Evolutionary conservation across 2,329 filamentous ascomycete genomes (phyloP).

Genomic region (Penicillium sp.): DNA sequence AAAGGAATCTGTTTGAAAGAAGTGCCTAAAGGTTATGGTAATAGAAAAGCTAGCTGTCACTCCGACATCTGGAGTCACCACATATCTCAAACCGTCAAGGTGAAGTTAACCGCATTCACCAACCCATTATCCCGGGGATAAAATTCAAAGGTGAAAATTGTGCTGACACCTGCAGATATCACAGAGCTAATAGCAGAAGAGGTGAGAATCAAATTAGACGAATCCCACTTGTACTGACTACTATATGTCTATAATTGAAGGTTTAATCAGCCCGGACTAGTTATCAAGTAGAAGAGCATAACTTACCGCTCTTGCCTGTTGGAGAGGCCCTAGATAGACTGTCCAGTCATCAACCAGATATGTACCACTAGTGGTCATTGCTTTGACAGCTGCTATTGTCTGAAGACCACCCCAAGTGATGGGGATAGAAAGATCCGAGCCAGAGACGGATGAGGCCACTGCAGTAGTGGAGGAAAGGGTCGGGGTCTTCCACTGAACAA

Average conservation of each 20-base stretch:
- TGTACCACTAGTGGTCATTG: constrained; percentile 52
- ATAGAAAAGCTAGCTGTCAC: no score
- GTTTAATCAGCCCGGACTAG: not conserved
- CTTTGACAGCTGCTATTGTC: constrained; percentile 57
- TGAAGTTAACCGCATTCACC: constrained; percentile 56
- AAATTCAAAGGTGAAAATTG: constrained; percentile 60
- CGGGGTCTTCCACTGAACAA: constrained; percentile 60
- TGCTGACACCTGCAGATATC: constrained; percentile 48
- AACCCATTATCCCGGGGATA: constrained; percentile 52
- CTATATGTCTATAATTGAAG: constrained; percentile 47
- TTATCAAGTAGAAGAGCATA: not conserved
- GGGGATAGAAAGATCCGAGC: constrained; percentile 53
- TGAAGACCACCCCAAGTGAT: constrained; percentile 57
- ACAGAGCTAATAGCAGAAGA: constrained; percentile 52
- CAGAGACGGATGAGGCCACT: constrained; percentile 37
- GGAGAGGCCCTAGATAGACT: constrained; percentile 55
- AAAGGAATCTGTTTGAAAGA: no score
- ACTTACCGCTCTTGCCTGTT: constrained; percentile 49
- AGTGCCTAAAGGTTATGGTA: no score
- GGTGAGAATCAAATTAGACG: constrained; percentile 52
- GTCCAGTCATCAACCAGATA: constrained; percentile 64
- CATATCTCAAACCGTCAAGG: constrained; percentile 44
- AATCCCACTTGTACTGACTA: constrained; percentile 58
- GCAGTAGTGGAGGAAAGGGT: constrained; percentile 32
- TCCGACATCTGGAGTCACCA: not conserved